These are phyloP conservation scores for Eucalyptus urophylla DNA, from an alignment of 345 rosid genomes.

Conservation along the genomic window DNA sequence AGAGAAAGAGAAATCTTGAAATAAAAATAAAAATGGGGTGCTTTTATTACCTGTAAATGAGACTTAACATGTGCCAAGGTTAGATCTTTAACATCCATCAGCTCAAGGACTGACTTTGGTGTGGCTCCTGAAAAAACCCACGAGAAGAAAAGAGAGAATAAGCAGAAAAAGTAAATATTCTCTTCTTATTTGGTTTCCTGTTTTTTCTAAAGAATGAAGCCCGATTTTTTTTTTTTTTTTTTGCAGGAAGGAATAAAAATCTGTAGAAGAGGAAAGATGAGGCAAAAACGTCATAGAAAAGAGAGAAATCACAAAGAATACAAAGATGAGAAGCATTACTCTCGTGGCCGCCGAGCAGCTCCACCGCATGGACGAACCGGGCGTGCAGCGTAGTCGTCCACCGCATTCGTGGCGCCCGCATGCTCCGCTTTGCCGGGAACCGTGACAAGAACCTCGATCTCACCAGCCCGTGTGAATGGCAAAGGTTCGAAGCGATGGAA, in stretches of 20 bases:
- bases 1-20: background rate
- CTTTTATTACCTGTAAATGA: constrained; percentile 67
- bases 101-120: constrained; percentile 97
- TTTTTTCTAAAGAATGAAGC: background rate
- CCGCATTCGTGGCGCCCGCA: constrained; percentile 81
- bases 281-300: background rate
- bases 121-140: constrained; percentile 55
- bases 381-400: constrained; percentile 98
- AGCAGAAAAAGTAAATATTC: background rate
- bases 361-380: constrained; percentile 98
- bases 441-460: constrained; percentile 59
- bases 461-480: constrained; percentile 37
- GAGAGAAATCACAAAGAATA: background rate
- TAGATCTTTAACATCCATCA: constrained; percentile 99
- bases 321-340: constrained; percentile 28
- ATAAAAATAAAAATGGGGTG: background rate
- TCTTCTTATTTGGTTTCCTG: background rate
- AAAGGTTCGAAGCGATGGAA: background rate
- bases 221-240: background rate
- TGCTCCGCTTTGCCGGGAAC: constrained; percentile 50
- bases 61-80: constrained; percentile 99
- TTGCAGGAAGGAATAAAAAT: background rate
- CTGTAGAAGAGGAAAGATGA: background rate
- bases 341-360: constrained; percentile 98
- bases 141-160: background rate